Percentiles rank a stretch among this genome's conserved stretches.
These are phyloP conservation scores for Xerocomus brunneocitrinus DNA, from an alignment of 768 basidiomycete genomes.

Conservation along the genomic window DNA sequence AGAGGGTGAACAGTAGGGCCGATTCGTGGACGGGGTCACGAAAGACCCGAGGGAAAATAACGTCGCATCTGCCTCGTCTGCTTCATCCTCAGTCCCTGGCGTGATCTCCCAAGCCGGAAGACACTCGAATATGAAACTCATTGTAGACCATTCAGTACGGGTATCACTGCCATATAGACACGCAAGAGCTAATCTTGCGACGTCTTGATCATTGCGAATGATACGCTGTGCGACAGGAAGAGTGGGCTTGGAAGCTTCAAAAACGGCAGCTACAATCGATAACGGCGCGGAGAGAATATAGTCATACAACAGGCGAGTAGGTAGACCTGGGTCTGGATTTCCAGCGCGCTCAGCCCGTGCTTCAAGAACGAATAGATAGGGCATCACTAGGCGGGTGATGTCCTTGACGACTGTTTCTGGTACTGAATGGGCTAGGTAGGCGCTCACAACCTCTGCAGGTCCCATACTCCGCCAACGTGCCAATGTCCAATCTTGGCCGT, in stretches of 20 bases:
- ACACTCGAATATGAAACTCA: slow-evolving; percentile 94
- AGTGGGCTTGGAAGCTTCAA: slow-evolving; percentile 91
- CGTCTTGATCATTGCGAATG: slow-evolving; percentile 76
- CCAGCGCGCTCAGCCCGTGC: slow-evolving; percentile 81
- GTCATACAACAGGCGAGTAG: slow-evolving; percentile 61
- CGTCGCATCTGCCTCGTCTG: slow-evolving; percentile 78
- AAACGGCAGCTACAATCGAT: slow-evolving; percentile 65
- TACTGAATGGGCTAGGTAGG: slow-evolving; percentile 73
- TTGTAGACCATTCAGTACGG: slow-evolving; percentile 69
- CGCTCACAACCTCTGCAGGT: slow-evolving; percentile 58
- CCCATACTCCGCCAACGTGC: slow-evolving; percentile 66
- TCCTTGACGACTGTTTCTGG: slow-evolving; percentile 60
- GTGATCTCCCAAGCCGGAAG: slow-evolving; percentile 82
- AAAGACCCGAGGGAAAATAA: slow-evolving; percentile 75
- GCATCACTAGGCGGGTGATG: slow-evolving; percentile 75
- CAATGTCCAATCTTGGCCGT: slow-evolving; percentile 70
- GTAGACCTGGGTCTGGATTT: slow-evolving; percentile 60
- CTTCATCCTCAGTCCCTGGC: slow-evolving; percentile 53
- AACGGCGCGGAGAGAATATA: slow-evolving; percentile 68
- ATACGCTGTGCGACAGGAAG: slow-evolving; percentile 65
- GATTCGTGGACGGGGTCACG: slow-evolving; percentile 67
- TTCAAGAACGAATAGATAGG: slow-evolving; percentile 91
- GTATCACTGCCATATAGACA: slow-evolving; percentile 81
- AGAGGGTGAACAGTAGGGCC: slow-evolving; percentile 50
- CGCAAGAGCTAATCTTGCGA: slow-evolving; percentile 82